Base-by-base conservation (phyloP, 352 stramenopile species). In the Phytophthora kernoviae region DNA sequence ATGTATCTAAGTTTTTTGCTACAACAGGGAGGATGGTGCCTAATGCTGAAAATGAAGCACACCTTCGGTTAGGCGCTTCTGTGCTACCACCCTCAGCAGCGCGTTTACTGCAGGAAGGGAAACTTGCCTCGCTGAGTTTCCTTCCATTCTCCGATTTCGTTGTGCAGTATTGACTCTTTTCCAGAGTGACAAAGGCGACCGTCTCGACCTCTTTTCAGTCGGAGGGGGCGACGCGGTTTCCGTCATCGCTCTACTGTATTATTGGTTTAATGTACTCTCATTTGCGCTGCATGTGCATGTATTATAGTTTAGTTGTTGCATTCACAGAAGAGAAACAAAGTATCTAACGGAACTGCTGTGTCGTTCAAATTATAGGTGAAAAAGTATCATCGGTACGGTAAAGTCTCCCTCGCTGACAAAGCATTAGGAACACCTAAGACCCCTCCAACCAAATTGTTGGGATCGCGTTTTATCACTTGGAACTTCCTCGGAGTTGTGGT, bases 1-100 rank as follows among this genome's bases (percentile, higher is more conserved):
- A 40, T 40, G 10, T 17, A 37, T 18, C 51, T 30, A 21, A 47
- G 15, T 17, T 50, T 52, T 49, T 43, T 45, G 22, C 40, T 30
- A n/a, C 66, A 45, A 49, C 37, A 84, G 77, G 77, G 77, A 87
- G 70, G 77, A 87, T 46, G 77, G 77, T 36, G 75, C 73, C 72
- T 87, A 87, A 68, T 45, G 46, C 34, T 54, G 5, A 4, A 11
- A 11, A 21, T 43, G 11, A 43, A 43, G 18, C 3, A 43, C 33
- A 40, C 33, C 46, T 15, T 20, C 32, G 30, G 14, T 27, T 32
- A 32, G 47, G 48, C 54, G 34, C 32, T 57, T 39, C 20, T 24
- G 44, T 22, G 34, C n/a, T 34, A 40, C 44, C 18, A 27, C 36
- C 36, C 46, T 36, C 51, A 60, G 64, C 59, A 73, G 59, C 54